A percentile compares a stretch with the other conserved stretches of the same genome.
phyloP scores from a whole-genome alignment of 371 early-diverging fungal species.

The Polyrhizophydium stewartii region DNA sequence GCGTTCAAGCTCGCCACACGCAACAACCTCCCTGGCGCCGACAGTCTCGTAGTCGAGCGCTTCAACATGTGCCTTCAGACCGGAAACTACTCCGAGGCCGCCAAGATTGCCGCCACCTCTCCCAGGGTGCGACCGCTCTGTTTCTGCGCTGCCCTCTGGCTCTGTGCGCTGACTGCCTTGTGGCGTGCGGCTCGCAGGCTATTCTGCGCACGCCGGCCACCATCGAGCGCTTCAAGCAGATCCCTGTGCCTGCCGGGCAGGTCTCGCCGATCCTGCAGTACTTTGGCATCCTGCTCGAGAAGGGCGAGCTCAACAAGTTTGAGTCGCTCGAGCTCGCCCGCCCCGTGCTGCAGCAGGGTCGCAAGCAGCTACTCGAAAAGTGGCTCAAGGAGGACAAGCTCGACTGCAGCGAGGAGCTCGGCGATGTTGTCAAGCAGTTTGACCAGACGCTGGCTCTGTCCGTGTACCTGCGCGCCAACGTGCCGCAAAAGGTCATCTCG shows the following conservation, averaged over 20 bases:
- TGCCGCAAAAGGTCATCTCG: slow-evolving; percentile 84
- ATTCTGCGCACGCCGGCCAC: slow-evolving; percentile 93
- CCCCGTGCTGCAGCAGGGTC: slow-evolving; percentile 87
- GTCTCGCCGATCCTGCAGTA: slow-evolving; percentile 94
- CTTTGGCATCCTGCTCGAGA: slow-evolving; percentile 94
- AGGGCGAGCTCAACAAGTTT: slow-evolving; percentile 86
- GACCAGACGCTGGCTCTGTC: slow-evolving; percentile 90
- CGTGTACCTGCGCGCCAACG: slow-evolving; percentile 91
- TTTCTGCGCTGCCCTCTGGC: background rate
- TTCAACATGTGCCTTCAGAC: slow-evolving; percentile 81
- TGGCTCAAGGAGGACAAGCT: slow-evolving; percentile 98
- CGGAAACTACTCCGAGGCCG: slow-evolving; percentile 84
- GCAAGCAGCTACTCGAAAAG: slow-evolving; percentile 92
- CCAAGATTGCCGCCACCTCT: slow-evolving; percentile 93
- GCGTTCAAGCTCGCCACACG: slow-evolving; percentile 88
- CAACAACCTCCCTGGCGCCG: slow-evolving; percentile 92
- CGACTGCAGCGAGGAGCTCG: slow-evolving; percentile 95
- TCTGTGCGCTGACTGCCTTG: slow-evolving; percentile 2
- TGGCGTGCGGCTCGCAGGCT: slow-evolving; percentile 47
- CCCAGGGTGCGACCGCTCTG: slow-evolving; percentile 59
- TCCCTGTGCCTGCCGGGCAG: slow-evolving; percentile 69
- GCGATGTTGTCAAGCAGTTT: slow-evolving; percentile 92
- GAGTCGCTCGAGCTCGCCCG: slow-evolving; percentile 93
- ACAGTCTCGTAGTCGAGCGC: slow-evolving; percentile 80
- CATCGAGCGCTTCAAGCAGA: slow-evolving; percentile 88